These are phyloP conservation scores for Globisporangium middletonii DNA, from an alignment of 352 stramenopile genomes.

Conservation along the genomic window DNA sequence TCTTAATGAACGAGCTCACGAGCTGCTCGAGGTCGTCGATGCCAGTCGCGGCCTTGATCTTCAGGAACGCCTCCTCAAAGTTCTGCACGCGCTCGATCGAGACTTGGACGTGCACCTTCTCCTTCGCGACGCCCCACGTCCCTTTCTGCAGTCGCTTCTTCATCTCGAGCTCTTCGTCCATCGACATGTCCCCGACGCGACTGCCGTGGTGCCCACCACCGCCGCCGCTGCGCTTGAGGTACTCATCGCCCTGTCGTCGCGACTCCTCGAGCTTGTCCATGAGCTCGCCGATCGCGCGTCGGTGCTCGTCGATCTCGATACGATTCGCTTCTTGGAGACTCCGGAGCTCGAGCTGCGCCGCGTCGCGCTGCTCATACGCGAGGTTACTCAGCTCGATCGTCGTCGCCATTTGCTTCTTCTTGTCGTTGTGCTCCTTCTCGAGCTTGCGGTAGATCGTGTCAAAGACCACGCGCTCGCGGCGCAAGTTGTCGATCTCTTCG, in stretches of 20 bases:
- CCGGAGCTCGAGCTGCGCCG: constrained; percentile 89
- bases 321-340: constrained; percentile 91
- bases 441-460: constrained; percentile 93
- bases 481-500: constrained; percentile 92
- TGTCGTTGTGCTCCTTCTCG: constrained; percentile 90
- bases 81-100: constrained; percentile 90
- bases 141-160: constrained; percentile 73
- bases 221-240: constrained; percentile 11
- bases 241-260: constrained; percentile 33
- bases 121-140: constrained; percentile 76
- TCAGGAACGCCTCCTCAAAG: constrained; percentile 94
- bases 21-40: constrained; percentile 92
- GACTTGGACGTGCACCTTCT: constrained; percentile 86
- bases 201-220: constrained; percentile 5
- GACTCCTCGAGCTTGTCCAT: constrained; percentile 60
- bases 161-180: constrained; percentile 63
- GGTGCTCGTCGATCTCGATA: constrained; percentile 68
- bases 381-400: constrained; percentile 95
- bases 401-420: constrained; percentile 94
- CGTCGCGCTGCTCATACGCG: constrained; percentile 94
- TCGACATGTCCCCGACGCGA: constrained; percentile 32
- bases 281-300: constrained; percentile 45
- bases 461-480: constrained; percentile 92
- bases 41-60: constrained; percentile 91
- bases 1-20: constrained; percentile 92